A percentile compares a stretch with the other conserved stretches of the same genome.
Evolutionary conservation across 2,329 filamentous ascomycete species (phyloP).

Genomic region (Trichoderma koningiopsis): DNA sequence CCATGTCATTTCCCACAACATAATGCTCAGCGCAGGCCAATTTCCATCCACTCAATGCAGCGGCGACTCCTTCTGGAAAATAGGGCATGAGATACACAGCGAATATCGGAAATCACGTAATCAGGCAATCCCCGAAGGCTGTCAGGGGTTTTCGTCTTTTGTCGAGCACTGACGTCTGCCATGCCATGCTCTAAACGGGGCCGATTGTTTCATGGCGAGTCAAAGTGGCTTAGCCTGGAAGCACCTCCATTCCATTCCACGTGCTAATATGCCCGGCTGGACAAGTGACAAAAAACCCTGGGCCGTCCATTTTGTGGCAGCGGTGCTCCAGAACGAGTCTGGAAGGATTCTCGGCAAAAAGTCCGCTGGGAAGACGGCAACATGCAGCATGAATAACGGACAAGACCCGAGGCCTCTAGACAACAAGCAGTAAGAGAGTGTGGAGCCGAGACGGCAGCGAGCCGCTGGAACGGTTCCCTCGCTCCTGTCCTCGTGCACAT

Average conservation of each 20-base stretch:
- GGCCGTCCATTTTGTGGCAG: not conserved
- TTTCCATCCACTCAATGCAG: not conserved
- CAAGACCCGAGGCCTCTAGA: not conserved
- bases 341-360: not conserved
- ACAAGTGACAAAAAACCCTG: not conserved
- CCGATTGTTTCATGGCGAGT: slow-evolving; percentile 19
- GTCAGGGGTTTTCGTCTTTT: not conserved
- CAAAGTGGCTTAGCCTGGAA: slow-evolving; percentile 19
- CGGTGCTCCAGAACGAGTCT: slow-evolving; percentile 5
- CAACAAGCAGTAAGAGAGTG: not conserved
- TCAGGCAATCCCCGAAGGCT: not conserved
- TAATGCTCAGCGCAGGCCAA: not conserved
- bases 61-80: not conserved
- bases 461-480: not conserved
- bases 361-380: not conserved
- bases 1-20: not conserved
- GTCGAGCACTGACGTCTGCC: slow-evolving; percentile 7
- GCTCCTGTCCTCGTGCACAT: not conserved
- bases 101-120: slow-evolving; percentile 10
- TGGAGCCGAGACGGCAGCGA: not conserved
- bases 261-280: slow-evolving; percentile 20
- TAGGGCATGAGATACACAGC: not conserved
- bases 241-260: slow-evolving; percentile 17
- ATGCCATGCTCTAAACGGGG: not conserved
- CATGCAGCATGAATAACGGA: not conserved